These are phyloP conservation scores for Tolypocladium capitatum DNA, from an alignment of 2,329 filamentous ascomycete genomes.

Conservation along the genomic window DNA sequence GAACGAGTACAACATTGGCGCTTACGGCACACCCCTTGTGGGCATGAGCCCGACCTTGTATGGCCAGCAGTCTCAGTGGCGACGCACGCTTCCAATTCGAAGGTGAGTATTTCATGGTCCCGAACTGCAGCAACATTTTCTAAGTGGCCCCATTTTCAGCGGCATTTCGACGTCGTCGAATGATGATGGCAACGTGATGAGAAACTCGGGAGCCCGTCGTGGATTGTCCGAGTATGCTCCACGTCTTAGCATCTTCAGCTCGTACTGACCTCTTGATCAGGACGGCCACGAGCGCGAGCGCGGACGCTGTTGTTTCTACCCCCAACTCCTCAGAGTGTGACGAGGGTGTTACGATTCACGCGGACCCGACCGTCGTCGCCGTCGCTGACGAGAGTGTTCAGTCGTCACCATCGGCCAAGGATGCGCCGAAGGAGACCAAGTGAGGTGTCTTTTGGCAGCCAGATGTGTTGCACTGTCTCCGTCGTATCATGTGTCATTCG, in stretches of 20 bases:
- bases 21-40: slow-evolving; percentile 50
- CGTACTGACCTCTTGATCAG: slow-evolving; percentile 22
- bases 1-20: slow-evolving; percentile 78
- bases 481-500: slow-evolving; percentile 1
- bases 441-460: neutral
- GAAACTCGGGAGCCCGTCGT: slow-evolving; percentile 18
- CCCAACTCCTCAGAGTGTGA: slow-evolving; percentile 35
- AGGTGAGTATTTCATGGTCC: slow-evolving; percentile 12
- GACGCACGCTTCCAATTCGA: slow-evolving; percentile 17
- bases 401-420: slow-evolving; percentile 34
- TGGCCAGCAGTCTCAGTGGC: slow-evolving; percentile 23
- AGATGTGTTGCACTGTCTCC: slow-evolving; percentile 3
- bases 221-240: slow-evolving; percentile 24
- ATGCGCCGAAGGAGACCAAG: slow-evolving; percentile 19
- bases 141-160: slow-evolving; percentile 5
- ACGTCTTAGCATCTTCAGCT: slow-evolving; percentile 9
- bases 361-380: slow-evolving; percentile 32
- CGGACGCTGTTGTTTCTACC: slow-evolving; percentile 23
- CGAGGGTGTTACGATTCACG: slow-evolving; percentile 41
- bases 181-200: slow-evolving; percentile 13
- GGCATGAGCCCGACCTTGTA: slow-evolving; percentile 32
- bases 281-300: slow-evolving; percentile 26
- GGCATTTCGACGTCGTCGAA: slow-evolving; percentile 15
- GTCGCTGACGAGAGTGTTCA: slow-evolving; percentile 26
- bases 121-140: neutral